Evolutionary conservation across 352 stramenopile genomes (phyloP), one percentile per base, ranked within the genome.

Genomic region (Phytophthora pinifolia): DNA sequence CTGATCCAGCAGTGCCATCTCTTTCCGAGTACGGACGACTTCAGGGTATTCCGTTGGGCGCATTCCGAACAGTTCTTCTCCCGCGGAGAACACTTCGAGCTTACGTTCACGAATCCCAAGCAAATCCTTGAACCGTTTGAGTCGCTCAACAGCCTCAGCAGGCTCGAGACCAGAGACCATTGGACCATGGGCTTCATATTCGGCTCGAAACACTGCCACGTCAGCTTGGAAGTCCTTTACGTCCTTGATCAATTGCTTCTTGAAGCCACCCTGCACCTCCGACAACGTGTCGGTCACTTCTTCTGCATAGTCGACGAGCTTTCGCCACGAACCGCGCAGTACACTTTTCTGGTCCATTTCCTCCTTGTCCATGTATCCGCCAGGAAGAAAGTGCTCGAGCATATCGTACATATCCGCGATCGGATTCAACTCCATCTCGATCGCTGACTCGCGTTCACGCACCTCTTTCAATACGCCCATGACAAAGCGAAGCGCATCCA

Each of bases 261-360:
- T 97, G 56, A 96, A 97, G 4, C 71, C 70, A 31, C 82, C 87
- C 45, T 97, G 88, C 4, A 97, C 72, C 13, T 89, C 75, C 5
- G 71, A 86, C 0, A 97, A 61, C 32, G 79, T 81, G 61, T 97
- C 86, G 2, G 86, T 94, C 27, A 97, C 83, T 42, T 89, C 81
- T 54, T 97, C 91, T 3, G 86, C 88, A 33, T 92, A 85, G 39
- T 96, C 87, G 0, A 96, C 80, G 8, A 97, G 74, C 44, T 91
- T 94, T 6, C 77, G 71, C 90, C 91, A 98, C 12, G 72, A 77
- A 17, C 75, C 76, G 4, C 84, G 80, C 20, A 97, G 63, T 1
- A 96, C 73, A 41, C 74, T 94, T 59, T 97, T 97, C 52, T 97
- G 81, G 39, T 97, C 87, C 64, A 97, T 94, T 61, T 97, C 88